These are phyloP conservation scores for Blastobotrys proliferans DNA, from an alignment of 1,139 yeast genomes.

Conservation along the genomic window DNA sequence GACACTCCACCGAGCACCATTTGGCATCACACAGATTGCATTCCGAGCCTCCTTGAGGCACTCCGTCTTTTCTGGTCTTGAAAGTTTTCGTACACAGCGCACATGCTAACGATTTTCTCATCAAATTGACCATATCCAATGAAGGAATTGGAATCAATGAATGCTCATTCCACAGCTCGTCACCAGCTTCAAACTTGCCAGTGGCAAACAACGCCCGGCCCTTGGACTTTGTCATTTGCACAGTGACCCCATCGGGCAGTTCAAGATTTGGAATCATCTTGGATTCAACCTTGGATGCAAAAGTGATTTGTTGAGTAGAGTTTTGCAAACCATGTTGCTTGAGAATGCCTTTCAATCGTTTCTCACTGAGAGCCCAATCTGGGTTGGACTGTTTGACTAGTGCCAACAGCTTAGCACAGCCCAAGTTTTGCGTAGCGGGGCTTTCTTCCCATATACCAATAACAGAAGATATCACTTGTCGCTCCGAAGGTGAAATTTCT, in stretches of 20 bases:
- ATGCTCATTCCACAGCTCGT: constrained; percentile 53
- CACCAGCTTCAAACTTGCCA: constrained; percentile 42
- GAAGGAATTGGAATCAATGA: constrained; percentile 72
- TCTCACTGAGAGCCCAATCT: constrained; percentile 61
- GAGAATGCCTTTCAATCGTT: constrained; percentile 50
- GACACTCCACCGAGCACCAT: constrained; percentile 26
- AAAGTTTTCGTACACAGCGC: constrained; percentile 70
- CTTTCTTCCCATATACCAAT: constrained; percentile 66
- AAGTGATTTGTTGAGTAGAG: constrained; percentile 38
- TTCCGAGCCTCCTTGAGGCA: constrained; percentile 22
- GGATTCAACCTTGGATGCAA: constrained; percentile 46
- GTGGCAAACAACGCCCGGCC: constrained; percentile 37
- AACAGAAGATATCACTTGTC: constrained; percentile 60
- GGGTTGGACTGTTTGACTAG: constrained; percentile 50
- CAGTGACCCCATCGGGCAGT: constrained; percentile 55
- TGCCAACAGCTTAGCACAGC: constrained; percentile 51
- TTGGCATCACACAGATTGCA: constrained; percentile 27
- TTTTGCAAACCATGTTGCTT: constrained; percentile 46
- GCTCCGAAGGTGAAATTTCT: constrained; percentile 57
- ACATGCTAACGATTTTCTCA: constrained; percentile 70
- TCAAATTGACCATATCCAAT: constrained; percentile 59
- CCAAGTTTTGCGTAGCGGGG: constrained; percentile 57
- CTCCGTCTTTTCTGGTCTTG: constrained; percentile 32
- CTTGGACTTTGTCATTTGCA: constrained; percentile 36
- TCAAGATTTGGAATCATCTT: constrained; percentile 46